phyloP scores from a whole-genome alignment of 345 rosid species.

The Eutrema yunnanense region DNA sequence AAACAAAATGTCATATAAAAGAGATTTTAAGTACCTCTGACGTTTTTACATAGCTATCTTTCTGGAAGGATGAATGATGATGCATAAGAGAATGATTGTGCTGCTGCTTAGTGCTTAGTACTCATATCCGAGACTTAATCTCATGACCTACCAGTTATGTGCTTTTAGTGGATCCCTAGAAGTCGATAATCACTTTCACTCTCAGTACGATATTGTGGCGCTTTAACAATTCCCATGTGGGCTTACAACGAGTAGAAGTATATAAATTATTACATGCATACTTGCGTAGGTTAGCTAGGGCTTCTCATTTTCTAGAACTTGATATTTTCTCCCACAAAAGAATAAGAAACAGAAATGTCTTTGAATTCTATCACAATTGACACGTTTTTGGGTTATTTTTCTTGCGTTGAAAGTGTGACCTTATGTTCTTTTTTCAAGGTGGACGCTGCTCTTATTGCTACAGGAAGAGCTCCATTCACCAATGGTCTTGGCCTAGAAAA shows the following conservation, averaged over 20 bases:
- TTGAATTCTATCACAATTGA: background rate
- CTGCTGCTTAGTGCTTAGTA: background rate
- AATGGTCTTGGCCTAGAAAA: conserved; percentile 94
- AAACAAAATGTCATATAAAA: conserved; percentile 15
- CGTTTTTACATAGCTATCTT: background rate
- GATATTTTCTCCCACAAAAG: background rate
- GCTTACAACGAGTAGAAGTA: background rate
- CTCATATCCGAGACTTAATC: background rate
- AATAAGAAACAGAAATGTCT: background rate
- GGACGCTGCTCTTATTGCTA: conserved; percentile 97
- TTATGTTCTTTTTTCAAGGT: conserved; percentile 46
- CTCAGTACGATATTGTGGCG: background rate
- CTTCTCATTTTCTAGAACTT: background rate
- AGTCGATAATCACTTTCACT: background rate
- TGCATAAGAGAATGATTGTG: background rate
- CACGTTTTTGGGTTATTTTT: background rate
- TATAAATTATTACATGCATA: background rate
- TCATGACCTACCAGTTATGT: background rate
- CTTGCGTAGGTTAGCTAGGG: background rate
- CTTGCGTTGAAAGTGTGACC: background rate
- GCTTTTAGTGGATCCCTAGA: background rate
- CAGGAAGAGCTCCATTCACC: conserved; percentile 99
- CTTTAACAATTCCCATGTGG: background rate
- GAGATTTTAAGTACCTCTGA: background rate
- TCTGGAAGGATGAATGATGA: background rate